These are phyloP conservation scores for Hypoxylon rickii DNA, from an alignment of 495 filamentous ascomycete species.

Conservation along the genomic window DNA sequence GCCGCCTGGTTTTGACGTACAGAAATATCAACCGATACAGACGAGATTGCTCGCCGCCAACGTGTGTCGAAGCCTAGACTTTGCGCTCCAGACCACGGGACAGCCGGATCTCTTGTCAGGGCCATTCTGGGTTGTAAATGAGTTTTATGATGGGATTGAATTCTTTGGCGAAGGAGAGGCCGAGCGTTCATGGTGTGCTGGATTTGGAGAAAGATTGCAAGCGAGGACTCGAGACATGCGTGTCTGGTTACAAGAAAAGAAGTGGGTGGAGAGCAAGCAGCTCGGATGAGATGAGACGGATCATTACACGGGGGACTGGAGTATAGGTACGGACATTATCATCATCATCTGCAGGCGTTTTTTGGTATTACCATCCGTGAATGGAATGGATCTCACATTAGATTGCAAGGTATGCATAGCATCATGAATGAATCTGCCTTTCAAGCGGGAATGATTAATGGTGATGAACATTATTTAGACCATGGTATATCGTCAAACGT, in stretches of 20 bases:
- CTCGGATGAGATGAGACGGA: conserved; percentile 20
- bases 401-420: no score
- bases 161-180: conserved; percentile 37
- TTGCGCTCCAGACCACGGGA: conserved; percentile 35
- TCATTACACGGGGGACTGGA: no score
- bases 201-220: conserved; percentile 37
- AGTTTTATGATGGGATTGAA: conserved; percentile 40
- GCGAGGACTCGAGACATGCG: conserved; percentile 31
- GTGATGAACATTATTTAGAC: no score
- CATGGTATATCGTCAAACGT: no score
- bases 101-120: conserved; percentile 49
- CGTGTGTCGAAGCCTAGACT: conserved; percentile 48
- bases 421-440: no score
- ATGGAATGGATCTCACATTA: no score
- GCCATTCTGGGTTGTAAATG: conserved; percentile 39
- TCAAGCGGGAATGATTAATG: no score
- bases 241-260: conserved; percentile 33
- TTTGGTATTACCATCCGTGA: no score
- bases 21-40: conserved; percentile 33
- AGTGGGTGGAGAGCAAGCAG: conserved; percentile 28
- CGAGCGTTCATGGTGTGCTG: conserved; percentile 50
- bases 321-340: no score
- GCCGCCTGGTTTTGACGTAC: conserved; percentile 32
- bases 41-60: conserved; percentile 40
- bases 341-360: no score